These are phyloP conservation scores for Clonostachys rosea DNA, from an alignment of 2,329 filamentous ascomycete species.

Conservation along the genomic window DNA sequence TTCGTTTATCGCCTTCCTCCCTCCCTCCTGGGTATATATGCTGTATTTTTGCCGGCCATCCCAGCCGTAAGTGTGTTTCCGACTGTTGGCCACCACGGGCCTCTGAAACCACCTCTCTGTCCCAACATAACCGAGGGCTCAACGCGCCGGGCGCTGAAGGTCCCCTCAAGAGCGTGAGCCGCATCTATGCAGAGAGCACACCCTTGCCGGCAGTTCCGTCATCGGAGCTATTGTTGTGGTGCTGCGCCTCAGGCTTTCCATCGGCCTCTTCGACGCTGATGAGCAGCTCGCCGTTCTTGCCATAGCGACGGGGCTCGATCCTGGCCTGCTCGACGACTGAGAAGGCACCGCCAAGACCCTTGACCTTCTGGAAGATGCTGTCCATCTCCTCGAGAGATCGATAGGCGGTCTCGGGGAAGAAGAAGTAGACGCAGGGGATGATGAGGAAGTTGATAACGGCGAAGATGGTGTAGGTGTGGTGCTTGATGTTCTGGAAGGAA, in stretches of 20 bases:
- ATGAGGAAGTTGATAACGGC: conserved; percentile 60
- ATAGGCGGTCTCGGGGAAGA: conserved; percentile 62
- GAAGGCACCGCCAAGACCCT: conserved; percentile 29
- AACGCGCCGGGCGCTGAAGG: too few relatives aligned
- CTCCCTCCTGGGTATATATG: too few relatives aligned
- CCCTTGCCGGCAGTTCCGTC: too few relatives aligned
- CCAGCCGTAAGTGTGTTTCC: too few relatives aligned
- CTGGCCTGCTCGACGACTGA: conserved; percentile 27
- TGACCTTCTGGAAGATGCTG: conserved; percentile 54
- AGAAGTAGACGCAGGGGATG: conserved; percentile 53
- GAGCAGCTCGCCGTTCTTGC: conserved; percentile 54
- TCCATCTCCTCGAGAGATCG: conserved; percentile 65
- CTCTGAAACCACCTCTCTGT: too few relatives aligned
- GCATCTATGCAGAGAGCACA: too few relatives aligned
- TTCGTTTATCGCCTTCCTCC: too few relatives aligned
- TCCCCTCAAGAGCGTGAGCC: too few relatives aligned
- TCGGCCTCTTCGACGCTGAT: conserved; percentile 35
- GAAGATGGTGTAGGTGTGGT: conserved; percentile 62
- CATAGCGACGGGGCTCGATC: conserved; percentile 50
- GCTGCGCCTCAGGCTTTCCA: neutral
- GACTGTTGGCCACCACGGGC: too few relatives aligned
- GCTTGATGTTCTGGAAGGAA: conserved; percentile 50
- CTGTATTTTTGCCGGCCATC: too few relatives aligned
- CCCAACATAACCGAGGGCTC: too few relatives aligned
- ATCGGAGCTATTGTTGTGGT: too few relatives aligned